Evolutionary conservation across 495 filamentous ascomycete species (phyloP), one percentile per base, ranked within the genome.

Genomic region (Penicillium crystallinum): DNA sequence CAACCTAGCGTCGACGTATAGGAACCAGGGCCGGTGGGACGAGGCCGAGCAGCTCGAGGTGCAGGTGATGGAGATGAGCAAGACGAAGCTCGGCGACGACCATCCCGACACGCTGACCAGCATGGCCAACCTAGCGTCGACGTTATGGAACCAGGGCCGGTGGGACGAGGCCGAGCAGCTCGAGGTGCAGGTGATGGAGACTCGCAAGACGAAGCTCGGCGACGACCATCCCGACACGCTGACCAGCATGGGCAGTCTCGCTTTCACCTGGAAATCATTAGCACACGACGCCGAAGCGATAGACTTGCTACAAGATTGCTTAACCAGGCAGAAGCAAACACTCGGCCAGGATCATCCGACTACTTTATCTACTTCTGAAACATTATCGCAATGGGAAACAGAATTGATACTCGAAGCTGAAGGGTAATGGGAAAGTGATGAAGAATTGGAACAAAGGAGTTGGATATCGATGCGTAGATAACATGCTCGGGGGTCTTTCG

Each of bases 131-230:
- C n/a, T n/a, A n/a, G n/a, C n/a, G n/a, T n/a, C n/a, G n/a, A n/a
- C n/a, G n/a, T n/a, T n/a, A n/a, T n/a, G n/a, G 25, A 36, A 10
- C 9, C 57, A 66, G 45, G 39, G 52, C 21, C 64, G 59, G 33
- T 69, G 31, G 47, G 42, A 57, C 22, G 65, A 68, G 52, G 57
- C 63, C 17, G 51, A 53, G 43, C 33, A 53, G 51, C 42, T 53
- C 15, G 3, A 41, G 22, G 14, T 53, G 51, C 41, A 52, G 41
- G 41, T 52, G 8, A 52, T 46, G 21, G 49, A 39, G 31, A 45
- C 12, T 5, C 6, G 49, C 29, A 45, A 38, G 31, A 45, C 7
- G 31, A 40, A 39, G 50, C 50, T 53, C 22, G 51, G 42, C 15
- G 35, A 10, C 27, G 43, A 47, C 27, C 33, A n/a, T n/a, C n/a